Evolutionary conservation across 257 asterid genomes (phyloP).

Genomic region (Solanum ossicruentum): DNA sequence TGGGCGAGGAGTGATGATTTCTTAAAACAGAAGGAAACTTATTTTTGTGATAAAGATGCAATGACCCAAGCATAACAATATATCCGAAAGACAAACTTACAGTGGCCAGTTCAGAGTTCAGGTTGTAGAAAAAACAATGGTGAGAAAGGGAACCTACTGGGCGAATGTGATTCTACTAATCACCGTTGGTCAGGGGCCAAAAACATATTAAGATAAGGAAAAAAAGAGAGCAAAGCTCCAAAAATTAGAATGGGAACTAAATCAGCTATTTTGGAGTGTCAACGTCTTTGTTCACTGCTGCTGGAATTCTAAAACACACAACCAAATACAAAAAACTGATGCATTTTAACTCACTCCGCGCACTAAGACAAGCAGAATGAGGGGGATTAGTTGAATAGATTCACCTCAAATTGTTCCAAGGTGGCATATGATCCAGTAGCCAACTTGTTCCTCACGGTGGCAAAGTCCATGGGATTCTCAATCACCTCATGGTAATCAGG

Average conservation of each 20-base stretch:
- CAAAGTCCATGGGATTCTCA: constrained; percentile 91
- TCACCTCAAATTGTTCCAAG: constrained; percentile 79
- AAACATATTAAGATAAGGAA: not conserved
- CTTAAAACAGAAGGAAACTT: not conserved
- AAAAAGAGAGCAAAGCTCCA: not conserved
- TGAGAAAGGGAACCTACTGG: not conserved
- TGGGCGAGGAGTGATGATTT: not conserved
- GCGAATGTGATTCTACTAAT: not conserved
- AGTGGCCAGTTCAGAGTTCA: not conserved
- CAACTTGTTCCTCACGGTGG: constrained; percentile 85
- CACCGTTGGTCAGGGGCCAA: not conserved
- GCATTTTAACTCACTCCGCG: not conserved
- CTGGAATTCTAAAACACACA: not conserved
- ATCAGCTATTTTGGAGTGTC: not conserved
- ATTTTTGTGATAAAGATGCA: not conserved
- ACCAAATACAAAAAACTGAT: not conserved
- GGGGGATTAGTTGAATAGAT: not conserved
- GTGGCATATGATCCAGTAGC: constrained; percentile 55
- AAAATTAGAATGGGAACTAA: not conserved
- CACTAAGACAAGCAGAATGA: not conserved
- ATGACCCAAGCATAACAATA: not conserved
- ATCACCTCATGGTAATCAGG: constrained; percentile 95
- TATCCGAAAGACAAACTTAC: not conserved
- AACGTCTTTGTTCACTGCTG: not conserved
- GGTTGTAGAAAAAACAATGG: not conserved